These are phyloP conservation scores for Cystobasidium onofrii DNA, from an alignment of 768 basidiomycete species.

Conservation along the genomic window DNA sequence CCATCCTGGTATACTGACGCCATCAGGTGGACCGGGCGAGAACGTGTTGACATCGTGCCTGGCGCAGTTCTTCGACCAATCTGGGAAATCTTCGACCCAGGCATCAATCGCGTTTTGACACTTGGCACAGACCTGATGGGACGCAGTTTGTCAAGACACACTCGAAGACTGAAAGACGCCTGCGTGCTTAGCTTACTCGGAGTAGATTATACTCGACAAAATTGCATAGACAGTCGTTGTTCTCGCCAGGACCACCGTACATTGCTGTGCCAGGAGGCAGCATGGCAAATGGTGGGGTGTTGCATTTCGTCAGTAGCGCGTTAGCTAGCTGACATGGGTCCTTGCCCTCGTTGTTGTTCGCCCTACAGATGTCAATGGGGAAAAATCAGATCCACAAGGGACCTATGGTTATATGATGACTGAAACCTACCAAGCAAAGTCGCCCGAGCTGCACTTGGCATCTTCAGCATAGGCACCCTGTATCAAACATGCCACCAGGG, in stretches of 20 bases:
- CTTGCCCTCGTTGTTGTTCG: constrained; percentile 5
- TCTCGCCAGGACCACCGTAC: constrained; percentile 25
- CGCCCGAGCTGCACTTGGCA: not conserved
- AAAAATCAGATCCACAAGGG: no score
- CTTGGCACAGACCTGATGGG: constrained; percentile 21
- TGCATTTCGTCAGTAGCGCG: not conserved
- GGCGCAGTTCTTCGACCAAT: constrained; percentile 18
- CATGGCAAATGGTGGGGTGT: not conserved
- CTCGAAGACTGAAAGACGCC: no score
- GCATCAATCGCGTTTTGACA: constrained; percentile 3
- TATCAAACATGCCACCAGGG: not conserved
- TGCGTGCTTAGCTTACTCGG: not conserved
- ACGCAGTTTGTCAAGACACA: not conserved
- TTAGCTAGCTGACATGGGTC: constrained; percentile 13
- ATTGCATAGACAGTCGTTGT: constrained; percentile 24
- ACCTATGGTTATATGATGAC: no score
- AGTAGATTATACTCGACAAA: constrained; percentile 26
- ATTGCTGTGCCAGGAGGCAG: not conserved
- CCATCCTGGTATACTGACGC: not conserved
- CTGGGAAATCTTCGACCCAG: constrained; percentile 5
- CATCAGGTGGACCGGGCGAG: not conserved
- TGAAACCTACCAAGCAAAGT: not conserved
- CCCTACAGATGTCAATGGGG: not conserved
- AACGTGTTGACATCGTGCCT: not conserved
- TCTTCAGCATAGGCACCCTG: not conserved